Percentiles rank a stretch among this genome's conserved stretches.
phyloP scores from a whole-genome alignment of 257 asterid species.

The Scutellaria minor region DNA sequence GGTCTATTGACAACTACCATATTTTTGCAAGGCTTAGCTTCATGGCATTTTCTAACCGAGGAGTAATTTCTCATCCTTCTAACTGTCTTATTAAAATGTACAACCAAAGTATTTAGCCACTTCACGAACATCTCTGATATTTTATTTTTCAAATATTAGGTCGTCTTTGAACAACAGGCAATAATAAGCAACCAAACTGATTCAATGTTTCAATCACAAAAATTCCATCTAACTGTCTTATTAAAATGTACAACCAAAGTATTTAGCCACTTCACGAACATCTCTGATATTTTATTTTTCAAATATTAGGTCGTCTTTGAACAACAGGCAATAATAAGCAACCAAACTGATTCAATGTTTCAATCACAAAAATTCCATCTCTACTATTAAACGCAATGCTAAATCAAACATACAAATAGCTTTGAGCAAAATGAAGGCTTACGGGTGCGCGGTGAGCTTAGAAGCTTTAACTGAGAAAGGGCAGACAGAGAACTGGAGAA shows the following conservation, averaged over 20 bases:
- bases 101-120: background rate
- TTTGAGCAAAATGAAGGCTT: constrained; percentile 39
- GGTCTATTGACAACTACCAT: background rate
- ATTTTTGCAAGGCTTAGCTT: constrained; percentile 3
- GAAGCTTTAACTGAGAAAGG: constrained; percentile 74
- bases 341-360: constrained; percentile 10
- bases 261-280: constrained; percentile 10
- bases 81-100: background rate
- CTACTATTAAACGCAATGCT: background rate
- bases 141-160: background rate
- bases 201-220: background rate
- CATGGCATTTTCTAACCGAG: constrained; percentile 14
- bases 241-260: background rate
- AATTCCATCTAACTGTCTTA: background rate
- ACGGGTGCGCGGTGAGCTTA: constrained; percentile 81
- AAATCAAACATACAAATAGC: constrained; percentile 21
- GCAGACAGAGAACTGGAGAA: constrained; percentile 88
- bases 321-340: constrained; percentile 5
- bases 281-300: constrained; percentile 12
- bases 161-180: background rate
- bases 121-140: constrained; percentile 20
- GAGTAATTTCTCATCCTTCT: background rate
- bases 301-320: background rate
- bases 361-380: background rate
- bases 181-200: constrained; percentile 21